These are phyloP conservation scores for Arctostaphylos glauca DNA, from an alignment of 148 eudicot species.

Conservation along the genomic window DNA sequence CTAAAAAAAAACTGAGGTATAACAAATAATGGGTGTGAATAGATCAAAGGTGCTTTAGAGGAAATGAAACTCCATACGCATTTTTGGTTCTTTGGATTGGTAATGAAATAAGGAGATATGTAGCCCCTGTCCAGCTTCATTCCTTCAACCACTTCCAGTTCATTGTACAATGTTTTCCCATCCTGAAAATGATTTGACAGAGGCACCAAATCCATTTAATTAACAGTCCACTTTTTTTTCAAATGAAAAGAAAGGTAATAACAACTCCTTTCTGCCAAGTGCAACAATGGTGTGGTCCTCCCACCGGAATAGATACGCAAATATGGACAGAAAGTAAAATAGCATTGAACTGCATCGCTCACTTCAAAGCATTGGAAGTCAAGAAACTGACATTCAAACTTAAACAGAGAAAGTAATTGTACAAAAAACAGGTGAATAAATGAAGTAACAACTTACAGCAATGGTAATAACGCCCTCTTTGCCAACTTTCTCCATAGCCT, in stretches of 20 bases:
- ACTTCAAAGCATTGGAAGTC: neutral
- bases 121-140: slow-evolving; percentile 59
- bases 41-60: neutral
- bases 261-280: neutral
- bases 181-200: slow-evolving; percentile 31
- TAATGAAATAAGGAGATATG: slow-evolving; percentile 56
- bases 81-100: slow-evolving; percentile 49
- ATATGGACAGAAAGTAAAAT: neutral
- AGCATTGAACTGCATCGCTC: neutral
- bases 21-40: neutral
- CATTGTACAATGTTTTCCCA: slow-evolving; percentile 45
- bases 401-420: neutral
- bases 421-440: neutral
- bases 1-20: neutral
- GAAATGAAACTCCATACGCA: slow-evolving; percentile 33
- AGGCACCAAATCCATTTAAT: neutral
- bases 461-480: slow-evolving; percentile 54
- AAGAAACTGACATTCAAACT: neutral
- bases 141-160: slow-evolving; percentile 58
- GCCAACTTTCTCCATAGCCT: slow-evolving; percentile 61
- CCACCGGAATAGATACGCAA: no score
- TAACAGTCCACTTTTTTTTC: no score
- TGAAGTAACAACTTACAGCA: slow-evolving; percentile 21
- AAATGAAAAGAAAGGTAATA: neutral
- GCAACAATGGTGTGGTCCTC: neutral